Evolutionary conservation across 2,329 filamentous ascomycete species (phyloP).

Genomic region (Pyricularia sp.): DNA sequence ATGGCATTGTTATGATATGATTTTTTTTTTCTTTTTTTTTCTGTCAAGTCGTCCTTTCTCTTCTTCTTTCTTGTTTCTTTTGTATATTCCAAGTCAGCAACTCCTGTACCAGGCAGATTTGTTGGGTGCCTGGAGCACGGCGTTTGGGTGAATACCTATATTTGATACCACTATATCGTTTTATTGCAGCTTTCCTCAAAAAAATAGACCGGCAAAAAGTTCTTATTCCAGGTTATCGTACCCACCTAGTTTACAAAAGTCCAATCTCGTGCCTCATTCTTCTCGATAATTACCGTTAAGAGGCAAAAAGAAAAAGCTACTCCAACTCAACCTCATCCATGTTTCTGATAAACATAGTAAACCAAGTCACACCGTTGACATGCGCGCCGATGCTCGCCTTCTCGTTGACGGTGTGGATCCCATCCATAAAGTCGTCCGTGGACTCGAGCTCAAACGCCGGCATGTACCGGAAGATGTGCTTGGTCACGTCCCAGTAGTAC

Average conservation of each 20-base stretch:
- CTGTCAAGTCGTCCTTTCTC: neutral
- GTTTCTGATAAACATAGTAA: constrained; percentile 23
- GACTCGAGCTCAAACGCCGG: constrained; percentile 24
- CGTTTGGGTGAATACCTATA: neutral
- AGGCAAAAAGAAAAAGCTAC: neutral
- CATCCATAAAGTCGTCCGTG: constrained; percentile 15
- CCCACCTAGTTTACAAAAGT: neutral
- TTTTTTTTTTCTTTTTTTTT: neutral
- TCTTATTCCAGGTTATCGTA: neutral
- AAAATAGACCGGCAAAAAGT: neutral
- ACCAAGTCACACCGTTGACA: constrained; percentile 22
- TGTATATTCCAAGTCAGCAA: neutral
- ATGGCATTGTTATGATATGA: neutral
- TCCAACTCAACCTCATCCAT: constrained; percentile 23
- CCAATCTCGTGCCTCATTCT: neutral
- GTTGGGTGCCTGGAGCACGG: neutral
- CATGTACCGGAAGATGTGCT: constrained; percentile 34
- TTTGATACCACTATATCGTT: neutral
- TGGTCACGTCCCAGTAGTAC: constrained; percentile 31
- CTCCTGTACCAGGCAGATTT: neutral
- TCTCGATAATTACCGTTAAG: neutral
- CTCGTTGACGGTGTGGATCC: constrained; percentile 27
- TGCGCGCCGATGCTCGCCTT: constrained; percentile 20
- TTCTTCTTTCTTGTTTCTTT: neutral
- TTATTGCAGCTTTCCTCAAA: neutral